Evolutionary conservation across 176 grass and related monocot species (phyloP), one percentile per base, ranked within the genome.

Genomic region (Cenchrus americanus): DNA sequence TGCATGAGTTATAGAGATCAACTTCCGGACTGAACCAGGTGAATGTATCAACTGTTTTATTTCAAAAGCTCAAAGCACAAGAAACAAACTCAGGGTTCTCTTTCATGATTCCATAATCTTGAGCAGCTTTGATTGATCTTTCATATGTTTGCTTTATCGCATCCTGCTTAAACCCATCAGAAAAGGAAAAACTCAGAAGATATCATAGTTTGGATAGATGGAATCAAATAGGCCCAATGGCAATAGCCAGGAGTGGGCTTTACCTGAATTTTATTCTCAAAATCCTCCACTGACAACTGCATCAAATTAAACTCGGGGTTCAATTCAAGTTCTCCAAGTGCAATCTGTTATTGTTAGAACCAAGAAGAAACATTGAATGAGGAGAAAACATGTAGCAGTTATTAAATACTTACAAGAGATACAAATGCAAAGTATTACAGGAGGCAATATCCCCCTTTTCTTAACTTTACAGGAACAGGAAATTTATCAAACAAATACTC

Each of bases 231-330:
- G 27, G 27, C 27, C 27, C 27, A 30, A 30, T 30, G 27, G 27
- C 11, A 49, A 48, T 14, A 17, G 15, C 24, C 64, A 50, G 51
- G 27, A 79, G 5, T 67, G 73, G 71, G 75, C 43, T 71, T 74
- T 84, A 94, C 96, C 86, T 99, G 96, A 89, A 99, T 91, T 90
- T 96, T 96, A 66, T 87, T 94, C 71, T 99, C 93, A 76, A 96
- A 99, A 81, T 94, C 93, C 62, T 94, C 93, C 69, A 94, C 78
- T 7, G 97, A 96, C 86, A 94, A 96, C 41, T 96, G 93, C 89
- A 99, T 99, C 71, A 99, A 90, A 86, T 91, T 92, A 70, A 92
- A 92, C 42, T 94, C 97, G 26, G 91, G 90, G 90, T 94, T 94
- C 70, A 99, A 87, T 83, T 99, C 97, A 82, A 99, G 89, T 77